These are phyloP conservation scores for Suhomyces bribrorum DNA, from an alignment of 1,139 yeast genomes.

Conservation along the genomic window DNA sequence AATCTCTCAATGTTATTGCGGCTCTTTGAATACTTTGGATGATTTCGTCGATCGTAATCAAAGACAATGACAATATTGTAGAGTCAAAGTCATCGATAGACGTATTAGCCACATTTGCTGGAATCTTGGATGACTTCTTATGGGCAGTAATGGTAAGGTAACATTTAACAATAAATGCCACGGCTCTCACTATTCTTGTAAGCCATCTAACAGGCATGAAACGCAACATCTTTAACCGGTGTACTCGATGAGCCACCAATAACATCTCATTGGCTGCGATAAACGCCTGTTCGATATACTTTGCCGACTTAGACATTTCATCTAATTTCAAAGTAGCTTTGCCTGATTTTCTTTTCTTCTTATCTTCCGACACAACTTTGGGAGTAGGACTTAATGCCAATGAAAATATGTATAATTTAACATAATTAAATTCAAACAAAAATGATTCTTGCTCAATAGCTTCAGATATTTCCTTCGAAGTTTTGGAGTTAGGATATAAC, in stretches of 20 bases:
- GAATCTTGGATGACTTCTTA: constrained; percentile 19
- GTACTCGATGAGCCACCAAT: constrained; percentile 70
- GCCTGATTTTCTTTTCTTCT: constrained; percentile 21
- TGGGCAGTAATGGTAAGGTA: constrained; percentile 65
- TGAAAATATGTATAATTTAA: constrained; percentile 80
- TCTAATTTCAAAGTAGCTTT: constrained; percentile 53
- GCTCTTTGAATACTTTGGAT: constrained; percentile 68
- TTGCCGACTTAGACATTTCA: constrained; percentile 72
- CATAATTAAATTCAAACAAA: constrained; percentile 80
- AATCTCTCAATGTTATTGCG: constrained; percentile 73
- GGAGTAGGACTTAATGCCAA: constrained; percentile 61
- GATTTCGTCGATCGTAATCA: constrained; percentile 71
- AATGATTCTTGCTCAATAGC: constrained; percentile 68
- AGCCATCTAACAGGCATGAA: constrained; percentile 93
- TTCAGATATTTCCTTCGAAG: constrained; percentile 38
- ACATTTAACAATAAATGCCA: constrained; percentile 86
- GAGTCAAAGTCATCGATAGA: constrained; percentile 43
- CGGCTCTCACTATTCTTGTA: constrained; percentile 84
- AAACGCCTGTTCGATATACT: constrained; percentile 79
- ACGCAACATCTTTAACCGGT: constrained; percentile 59
- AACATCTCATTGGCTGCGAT: constrained; percentile 82
- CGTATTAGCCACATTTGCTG: constrained; percentile 8
- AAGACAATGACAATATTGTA: constrained; percentile 59
- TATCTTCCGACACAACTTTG: constrained; percentile 19
- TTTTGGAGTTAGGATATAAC: constrained; percentile 40